Evolutionary conservation across 768 basidiomycete genomes (phyloP).

Genomic region (Amanita inopinata): DNA sequence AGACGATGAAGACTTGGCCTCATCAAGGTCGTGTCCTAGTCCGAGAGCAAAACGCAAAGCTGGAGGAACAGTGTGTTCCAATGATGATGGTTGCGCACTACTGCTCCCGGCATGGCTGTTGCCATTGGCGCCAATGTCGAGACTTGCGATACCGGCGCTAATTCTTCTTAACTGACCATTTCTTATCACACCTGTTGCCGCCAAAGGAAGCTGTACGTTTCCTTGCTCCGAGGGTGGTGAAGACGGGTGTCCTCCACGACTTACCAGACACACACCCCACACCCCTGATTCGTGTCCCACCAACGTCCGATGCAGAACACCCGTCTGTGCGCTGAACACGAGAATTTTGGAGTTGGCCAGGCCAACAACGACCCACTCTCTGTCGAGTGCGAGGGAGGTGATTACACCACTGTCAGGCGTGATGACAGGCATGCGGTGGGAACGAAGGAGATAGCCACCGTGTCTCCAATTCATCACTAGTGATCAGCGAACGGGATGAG

Average conservation of each 20-base stretch:
- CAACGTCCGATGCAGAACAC: constrained; percentile 67
- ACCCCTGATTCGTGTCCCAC: constrained; percentile 85
- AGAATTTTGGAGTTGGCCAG: constrained; percentile 81
- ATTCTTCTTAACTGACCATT: constrained; percentile 5
- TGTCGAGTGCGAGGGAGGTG: constrained; percentile 79
- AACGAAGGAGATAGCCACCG: constrained; percentile 60
- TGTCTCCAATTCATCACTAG: constrained; percentile 77
- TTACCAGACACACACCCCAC: constrained; percentile 81
- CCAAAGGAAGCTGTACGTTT: background rate
- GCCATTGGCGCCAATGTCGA: constrained; percentile 1
- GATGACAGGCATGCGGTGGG: constrained; percentile 42
- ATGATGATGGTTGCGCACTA: background rate
- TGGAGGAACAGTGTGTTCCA: constrained; percentile 23
- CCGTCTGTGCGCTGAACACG: constrained; percentile 73
- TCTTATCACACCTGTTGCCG: background rate
- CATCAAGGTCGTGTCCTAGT: constrained; percentile 14
- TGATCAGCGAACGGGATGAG: background rate
- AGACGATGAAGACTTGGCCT: background rate
- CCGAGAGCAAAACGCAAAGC: constrained; percentile 43
- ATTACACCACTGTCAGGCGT: constrained; percentile 55
- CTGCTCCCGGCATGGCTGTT: no score
- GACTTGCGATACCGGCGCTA: constrained; percentile 3
- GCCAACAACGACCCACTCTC: constrained; percentile 79
- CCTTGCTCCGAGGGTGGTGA: constrained; percentile 1
- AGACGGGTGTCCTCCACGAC: constrained; percentile 38